Percentiles rank a stretch among this genome's conserved stretches.
Evolutionary conservation across 2,329 filamentous ascomycete species (phyloP).

Genomic region (Diatrype stigma): DNA sequence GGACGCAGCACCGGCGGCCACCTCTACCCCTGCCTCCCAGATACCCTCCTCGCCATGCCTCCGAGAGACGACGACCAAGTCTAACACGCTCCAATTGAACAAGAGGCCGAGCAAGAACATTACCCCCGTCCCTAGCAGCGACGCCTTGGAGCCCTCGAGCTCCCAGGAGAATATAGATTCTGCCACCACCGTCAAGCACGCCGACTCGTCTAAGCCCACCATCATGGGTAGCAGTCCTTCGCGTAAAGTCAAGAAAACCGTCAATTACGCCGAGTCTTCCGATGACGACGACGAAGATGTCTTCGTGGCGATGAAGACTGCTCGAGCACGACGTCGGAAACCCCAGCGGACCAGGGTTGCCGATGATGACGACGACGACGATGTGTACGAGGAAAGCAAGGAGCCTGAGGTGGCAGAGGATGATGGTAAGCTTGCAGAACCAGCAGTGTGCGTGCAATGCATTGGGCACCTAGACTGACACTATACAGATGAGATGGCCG

Average conservation of each 20-base stretch:
- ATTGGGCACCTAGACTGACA: slow-evolving; percentile 6
- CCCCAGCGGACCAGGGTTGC: slow-evolving; percentile 57
- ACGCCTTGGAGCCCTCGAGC: slow-evolving; percentile 62
- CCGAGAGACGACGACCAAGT: slow-evolving; percentile 45
- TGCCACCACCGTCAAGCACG: slow-evolving; percentile 37
- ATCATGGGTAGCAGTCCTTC: slow-evolving; percentile 65
- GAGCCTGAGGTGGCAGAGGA: slow-evolving; percentile 59
- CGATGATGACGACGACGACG: slow-evolving; percentile 64
- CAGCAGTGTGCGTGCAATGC: not conserved
- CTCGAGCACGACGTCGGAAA: slow-evolving; percentile 35
- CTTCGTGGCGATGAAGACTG: slow-evolving; percentile 45
- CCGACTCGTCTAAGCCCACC: slow-evolving; percentile 36
- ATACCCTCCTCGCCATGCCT: slow-evolving; percentile 34
- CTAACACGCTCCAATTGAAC: slow-evolving; percentile 37
- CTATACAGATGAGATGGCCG: slow-evolving; percentile 63
- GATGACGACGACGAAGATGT: slow-evolving; percentile 75
- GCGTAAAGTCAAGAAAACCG: slow-evolving; percentile 60
- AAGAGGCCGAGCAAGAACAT: slow-evolving; percentile 41
- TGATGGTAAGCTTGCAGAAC: slow-evolving; percentile 43
- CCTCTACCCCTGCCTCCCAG: slow-evolving; percentile 13
- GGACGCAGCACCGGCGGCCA: slow-evolving; percentile 21
- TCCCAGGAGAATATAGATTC: slow-evolving; percentile 61
- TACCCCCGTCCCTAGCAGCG: slow-evolving; percentile 79
- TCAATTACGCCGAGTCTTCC: slow-evolving; percentile 84
- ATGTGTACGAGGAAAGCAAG: slow-evolving; percentile 60